phyloP scores from a whole-genome alignment of 2,329 filamentous ascomycete species.

The Emmonsiellopsis sp. region DNA sequence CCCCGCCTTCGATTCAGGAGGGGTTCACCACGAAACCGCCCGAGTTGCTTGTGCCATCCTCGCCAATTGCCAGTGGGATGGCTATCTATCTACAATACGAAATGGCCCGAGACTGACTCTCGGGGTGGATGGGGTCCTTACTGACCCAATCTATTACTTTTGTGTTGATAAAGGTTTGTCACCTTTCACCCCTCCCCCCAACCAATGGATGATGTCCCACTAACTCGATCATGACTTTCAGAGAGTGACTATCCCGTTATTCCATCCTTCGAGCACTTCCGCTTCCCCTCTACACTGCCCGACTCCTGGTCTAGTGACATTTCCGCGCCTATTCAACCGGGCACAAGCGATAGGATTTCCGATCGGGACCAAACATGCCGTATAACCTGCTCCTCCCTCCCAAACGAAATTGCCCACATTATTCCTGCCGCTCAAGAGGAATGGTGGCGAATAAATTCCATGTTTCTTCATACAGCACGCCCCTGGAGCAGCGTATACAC shows the following conservation, averaged over 20 bases:
- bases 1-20: neutral
- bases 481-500: neutral
- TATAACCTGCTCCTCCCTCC: neutral
- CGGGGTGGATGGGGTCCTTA: neutral
- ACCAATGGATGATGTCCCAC: neutral
- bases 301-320: neutral
- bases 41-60: neutral
- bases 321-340: neutral
- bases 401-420: neutral
- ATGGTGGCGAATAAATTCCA: neutral
- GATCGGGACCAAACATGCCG: neutral
- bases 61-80: neutral
- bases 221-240: neutral
- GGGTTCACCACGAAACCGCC: neutral
- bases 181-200: neutral
- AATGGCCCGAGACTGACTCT: neutral
- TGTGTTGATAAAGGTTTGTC: neutral
- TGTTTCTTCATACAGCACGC: neutral
- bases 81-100: neutral
- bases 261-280: neutral
- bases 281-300: neutral
- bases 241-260: neutral
- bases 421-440: neutral
- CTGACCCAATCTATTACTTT: slow-evolving; percentile 1
- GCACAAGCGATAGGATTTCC: neutral